Percentiles rank a stretch among this genome's conserved stretches.
Conservation (phyloP, 768 basidiomycete genomes). For the Tephrocybe sp. region DNA sequence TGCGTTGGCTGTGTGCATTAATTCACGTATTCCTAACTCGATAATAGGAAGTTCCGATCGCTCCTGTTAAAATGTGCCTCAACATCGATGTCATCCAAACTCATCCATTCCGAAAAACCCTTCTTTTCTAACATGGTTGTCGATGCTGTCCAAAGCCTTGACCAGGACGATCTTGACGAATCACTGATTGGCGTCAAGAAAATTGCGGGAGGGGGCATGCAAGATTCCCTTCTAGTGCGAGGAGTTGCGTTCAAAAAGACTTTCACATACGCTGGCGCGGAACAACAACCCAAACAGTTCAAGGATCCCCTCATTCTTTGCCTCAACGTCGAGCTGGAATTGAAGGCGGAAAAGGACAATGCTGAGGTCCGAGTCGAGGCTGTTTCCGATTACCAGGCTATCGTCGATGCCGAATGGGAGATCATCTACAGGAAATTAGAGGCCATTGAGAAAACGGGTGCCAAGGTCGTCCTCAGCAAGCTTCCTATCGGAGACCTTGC, state of each 20-base stretch:
- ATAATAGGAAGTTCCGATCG: conserved; percentile 81
- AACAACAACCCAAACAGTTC: conserved; percentile 97
- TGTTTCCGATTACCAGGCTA: conserved; percentile 97
- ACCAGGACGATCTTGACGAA: conserved; percentile 93
- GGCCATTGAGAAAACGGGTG: conserved; percentile 94
- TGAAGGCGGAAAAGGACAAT: conserved; percentile 99
- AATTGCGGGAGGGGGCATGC: conserved; percentile 96
- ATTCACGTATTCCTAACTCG: conserved; percentile 16
- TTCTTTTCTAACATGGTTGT: conserved; percentile 99
- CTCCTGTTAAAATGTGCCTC: conserved; percentile 95
- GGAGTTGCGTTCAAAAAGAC: conserved; percentile 99
- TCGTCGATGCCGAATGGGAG: conserved; percentile 99
- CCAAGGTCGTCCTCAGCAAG: conserved; percentile 96
- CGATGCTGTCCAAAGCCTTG: conserved; percentile 90
- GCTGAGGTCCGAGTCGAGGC: conserved; percentile 97
- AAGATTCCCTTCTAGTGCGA: conserved; percentile 85
- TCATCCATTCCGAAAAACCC: conserved; percentile 97
- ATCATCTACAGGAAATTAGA: conserved; percentile 98
- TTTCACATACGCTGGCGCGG: conserved; percentile 98
- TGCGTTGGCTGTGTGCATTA: conserved; percentile 38
- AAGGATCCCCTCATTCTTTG: conserved; percentile 86
- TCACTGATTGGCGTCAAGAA: conserved; percentile 97
- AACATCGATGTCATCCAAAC: conserved; percentile 99
- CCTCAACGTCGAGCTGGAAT: conserved; percentile 95
- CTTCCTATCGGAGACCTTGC: conserved; percentile 98